Conservation (phyloP, 345 rosid species). For the Gossypium thurberi region DNA sequence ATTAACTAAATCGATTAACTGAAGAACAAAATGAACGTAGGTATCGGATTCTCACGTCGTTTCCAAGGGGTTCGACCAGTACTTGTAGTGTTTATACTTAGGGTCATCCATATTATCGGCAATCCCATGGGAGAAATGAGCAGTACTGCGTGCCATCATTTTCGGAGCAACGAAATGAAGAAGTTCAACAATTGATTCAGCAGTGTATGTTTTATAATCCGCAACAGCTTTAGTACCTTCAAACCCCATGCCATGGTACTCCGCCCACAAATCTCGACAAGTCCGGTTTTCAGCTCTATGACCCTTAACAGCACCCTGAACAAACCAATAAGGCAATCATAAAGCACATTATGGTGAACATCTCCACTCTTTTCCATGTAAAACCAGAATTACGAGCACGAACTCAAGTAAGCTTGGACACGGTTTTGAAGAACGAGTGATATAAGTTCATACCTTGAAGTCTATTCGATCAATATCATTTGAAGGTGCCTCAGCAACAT, state of each 20-base stretch:
- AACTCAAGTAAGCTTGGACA: background rate
- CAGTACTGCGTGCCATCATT: constrained; percentile 79
- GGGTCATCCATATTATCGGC: constrained; percentile 91
- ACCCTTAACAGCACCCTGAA: constrained; percentile 85
- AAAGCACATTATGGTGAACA: background rate
- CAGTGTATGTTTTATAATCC: constrained; percentile 72
- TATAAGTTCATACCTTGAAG: constrained; percentile 40
- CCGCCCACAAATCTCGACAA: constrained; percentile 84
- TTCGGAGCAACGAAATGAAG: constrained; percentile 84
- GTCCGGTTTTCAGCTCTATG: constrained; percentile 49
- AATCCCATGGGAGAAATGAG: constrained; percentile 86
- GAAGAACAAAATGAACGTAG: background rate
- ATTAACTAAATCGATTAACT: too few relatives aligned
- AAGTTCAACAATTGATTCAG: constrained; percentile 58
- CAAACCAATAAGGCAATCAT: background rate
- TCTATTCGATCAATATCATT: constrained; percentile 65
- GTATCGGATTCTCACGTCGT: constrained; percentile 50
- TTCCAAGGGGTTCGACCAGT: constrained; percentile 95
- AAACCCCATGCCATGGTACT: constrained; percentile 83
- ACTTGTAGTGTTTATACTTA: constrained; percentile 66
- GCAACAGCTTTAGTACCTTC: constrained; percentile 76
- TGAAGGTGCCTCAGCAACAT: constrained; percentile 57
- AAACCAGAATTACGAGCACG: background rate
- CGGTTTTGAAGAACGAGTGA: background rate
- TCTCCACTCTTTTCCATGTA: too few relatives aligned